phyloP scores from a whole-genome alignment of 345 rosid species.

The Salix caprea region DNA sequence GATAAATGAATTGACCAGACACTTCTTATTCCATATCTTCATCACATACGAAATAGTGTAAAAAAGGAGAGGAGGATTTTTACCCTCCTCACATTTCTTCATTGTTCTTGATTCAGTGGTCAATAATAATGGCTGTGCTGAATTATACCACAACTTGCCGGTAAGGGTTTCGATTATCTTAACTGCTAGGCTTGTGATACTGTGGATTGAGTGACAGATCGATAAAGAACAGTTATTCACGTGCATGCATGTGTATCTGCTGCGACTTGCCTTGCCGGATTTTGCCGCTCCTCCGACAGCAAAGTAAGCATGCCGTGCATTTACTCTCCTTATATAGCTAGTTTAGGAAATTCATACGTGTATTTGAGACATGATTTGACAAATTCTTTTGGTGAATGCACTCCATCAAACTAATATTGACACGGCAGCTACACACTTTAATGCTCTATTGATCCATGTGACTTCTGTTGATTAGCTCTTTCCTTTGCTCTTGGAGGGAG shows the following conservation, averaged over 20 bases:
- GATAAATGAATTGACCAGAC: too few species aligned
- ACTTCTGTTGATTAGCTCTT: too few species aligned
- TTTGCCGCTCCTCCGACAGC: background rate
- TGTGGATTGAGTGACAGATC: background rate
- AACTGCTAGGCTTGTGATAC: background rate
- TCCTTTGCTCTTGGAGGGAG: too few species aligned
- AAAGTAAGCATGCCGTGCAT: background rate
- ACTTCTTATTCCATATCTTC: too few species aligned
- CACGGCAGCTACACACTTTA: background rate
- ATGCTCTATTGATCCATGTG: background rate
- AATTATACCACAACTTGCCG: constrained; percentile 6
- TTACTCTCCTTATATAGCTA: background rate
- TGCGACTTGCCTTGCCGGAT: background rate
- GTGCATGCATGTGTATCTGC: background rate
- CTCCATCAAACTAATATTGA: background rate
- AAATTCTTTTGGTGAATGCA: background rate
- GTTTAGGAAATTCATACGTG: too few species aligned
- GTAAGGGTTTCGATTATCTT: constrained; percentile 11
- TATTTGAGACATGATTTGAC: background rate
- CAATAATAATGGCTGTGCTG: constrained; percentile 1
- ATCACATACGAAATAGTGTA: too few species aligned
- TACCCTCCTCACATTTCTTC: background rate
- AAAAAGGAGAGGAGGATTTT: too few species aligned
- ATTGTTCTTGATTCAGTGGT: background rate
- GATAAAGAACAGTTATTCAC: constrained; percentile 4